phyloP scores from a whole-genome alignment of 345 rosid genomes.

The Camelina hispida region DNA sequence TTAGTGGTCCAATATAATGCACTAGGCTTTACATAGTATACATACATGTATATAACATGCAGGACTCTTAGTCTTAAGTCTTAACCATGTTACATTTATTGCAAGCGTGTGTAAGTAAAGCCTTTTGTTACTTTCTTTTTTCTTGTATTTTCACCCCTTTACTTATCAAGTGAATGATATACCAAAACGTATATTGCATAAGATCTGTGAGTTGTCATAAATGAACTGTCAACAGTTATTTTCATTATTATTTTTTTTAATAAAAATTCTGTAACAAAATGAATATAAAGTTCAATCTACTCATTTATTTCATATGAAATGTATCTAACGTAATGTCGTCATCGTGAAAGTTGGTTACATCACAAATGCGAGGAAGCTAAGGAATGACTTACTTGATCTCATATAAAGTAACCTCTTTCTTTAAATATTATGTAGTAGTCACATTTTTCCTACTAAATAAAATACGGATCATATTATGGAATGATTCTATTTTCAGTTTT shows the following conservation, averaged over 20 bases:
- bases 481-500: no score
- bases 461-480: no score
- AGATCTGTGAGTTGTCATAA: slow-evolving; percentile 37
- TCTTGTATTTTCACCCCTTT: slow-evolving; percentile 6
- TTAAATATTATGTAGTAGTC: no score
- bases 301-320: slow-evolving; percentile 32
- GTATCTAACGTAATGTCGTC: slow-evolving; percentile 28
- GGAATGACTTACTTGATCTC: no score
- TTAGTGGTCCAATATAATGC: slow-evolving; percentile 19
- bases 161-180: slow-evolving; percentile 33
- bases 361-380: no score
- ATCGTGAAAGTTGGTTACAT: slow-evolving; percentile 33
- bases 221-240: slow-evolving; percentile 11
- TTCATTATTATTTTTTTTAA: background rate
- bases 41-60: slow-evolving; percentile 1
- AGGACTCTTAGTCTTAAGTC: background rate
- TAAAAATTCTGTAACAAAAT: slow-evolving; percentile 1
- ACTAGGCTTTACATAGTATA: slow-evolving; percentile 21
- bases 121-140: slow-evolving; percentile 20
- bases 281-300: slow-evolving; percentile 9
- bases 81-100: slow-evolving; percentile 28
- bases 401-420: no score
- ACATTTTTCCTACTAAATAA: no score
- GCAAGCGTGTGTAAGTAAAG: slow-evolving; percentile 31
- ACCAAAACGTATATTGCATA: slow-evolving; percentile 22